Conservation (phyloP, 371 early-diverging fungal species). For the Saksenaea vasiformis region DNA sequence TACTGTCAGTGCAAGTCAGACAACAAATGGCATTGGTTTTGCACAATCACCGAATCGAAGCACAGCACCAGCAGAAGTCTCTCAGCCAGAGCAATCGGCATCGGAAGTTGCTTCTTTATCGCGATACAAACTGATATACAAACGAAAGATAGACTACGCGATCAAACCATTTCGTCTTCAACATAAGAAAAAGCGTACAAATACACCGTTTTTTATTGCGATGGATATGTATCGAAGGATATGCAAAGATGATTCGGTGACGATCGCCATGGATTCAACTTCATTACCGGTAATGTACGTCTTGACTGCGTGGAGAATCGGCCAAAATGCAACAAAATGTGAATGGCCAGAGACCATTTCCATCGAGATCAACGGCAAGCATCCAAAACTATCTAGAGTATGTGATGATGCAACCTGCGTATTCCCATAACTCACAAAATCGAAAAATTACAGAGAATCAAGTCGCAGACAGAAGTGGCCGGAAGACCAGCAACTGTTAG, state of each 20-base stretch:
- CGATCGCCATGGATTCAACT: not conserved
- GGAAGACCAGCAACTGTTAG: slow-evolving; percentile 12
- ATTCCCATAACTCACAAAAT: not conserved
- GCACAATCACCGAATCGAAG: not conserved
- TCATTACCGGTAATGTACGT: slow-evolving; percentile 23
- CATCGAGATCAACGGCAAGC: slow-evolving; percentile 21
- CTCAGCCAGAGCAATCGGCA: not conserved
- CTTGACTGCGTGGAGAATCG: slow-evolving; percentile 25
- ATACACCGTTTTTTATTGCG: slow-evolving; percentile 10
- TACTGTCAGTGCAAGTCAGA: not conserved
- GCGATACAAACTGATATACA: slow-evolving; percentile 4
- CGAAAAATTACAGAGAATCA: not conserved
- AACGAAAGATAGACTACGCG: slow-evolving; percentile 16
- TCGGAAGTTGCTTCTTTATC: not conserved
- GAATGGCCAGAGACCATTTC: slow-evolving; percentile 38
- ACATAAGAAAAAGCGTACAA: slow-evolving; percentile 19
- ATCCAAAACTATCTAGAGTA: slow-evolving; percentile 24
- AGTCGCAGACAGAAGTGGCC: not conserved
- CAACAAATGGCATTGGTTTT: not conserved
- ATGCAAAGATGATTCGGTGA: slow-evolving; percentile 10
- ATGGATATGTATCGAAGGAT: slow-evolving; percentile 11
- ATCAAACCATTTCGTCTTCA: slow-evolving; percentile 23
- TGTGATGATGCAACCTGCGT: not conserved
- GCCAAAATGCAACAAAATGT: slow-evolving; percentile 20
- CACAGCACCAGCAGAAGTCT: not conserved